Base-by-base conservation (phyloP, 129 eudicot genomes). In the Lonicera japonica region DNA sequence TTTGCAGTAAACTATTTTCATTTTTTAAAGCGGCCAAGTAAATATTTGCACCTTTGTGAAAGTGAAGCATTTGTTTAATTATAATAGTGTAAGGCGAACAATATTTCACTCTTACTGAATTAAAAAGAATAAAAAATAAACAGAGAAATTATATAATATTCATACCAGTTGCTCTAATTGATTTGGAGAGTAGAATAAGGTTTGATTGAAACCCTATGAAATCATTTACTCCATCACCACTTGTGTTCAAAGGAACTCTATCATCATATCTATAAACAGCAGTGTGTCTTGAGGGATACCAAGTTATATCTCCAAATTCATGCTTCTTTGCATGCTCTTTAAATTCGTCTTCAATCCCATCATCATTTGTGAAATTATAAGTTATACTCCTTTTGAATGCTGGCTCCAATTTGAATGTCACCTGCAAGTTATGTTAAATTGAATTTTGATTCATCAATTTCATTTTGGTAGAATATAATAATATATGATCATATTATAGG, bases 241-340 rank as follows among this genome's bases (percentile, higher is more conserved):
- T 47, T 1, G 89, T 70, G 72, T 71, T 47, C 18, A 83, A 11
- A 1, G 89, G 69, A 67, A 83, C 95, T 56, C 94, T 80, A 71
- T 79, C 75, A 54, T 90, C 97, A 57, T 76, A 47, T 60, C 94
- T 72, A 25, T 86, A 86, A 34, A 83, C 95, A 4, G 87, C 97
- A 0, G 70, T 76, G 1, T 73, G 80, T 66, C 62, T 73, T 10
- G 97, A 86, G 43, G 97, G 94, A 60, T 90, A 90, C 97, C 95
- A 90, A 24, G 82, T 82, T 19, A 90, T 90, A 56, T 90, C 97
- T 15, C 79, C 97, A 62, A 90, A 90, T 61, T 90, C 95, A 19
- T 83, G 78, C 2, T 76, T 75, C 58, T 77, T 81, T 25, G 75
- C 97, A 45, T 81, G 95, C 0, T 66, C 70, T 43, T 21, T 36